Evolutionary conservation across 371 early-diverging fungal species (phyloP), one percentile per base, ranked within the genome.

Genomic region (Dentiscutata heterogama): DNA sequence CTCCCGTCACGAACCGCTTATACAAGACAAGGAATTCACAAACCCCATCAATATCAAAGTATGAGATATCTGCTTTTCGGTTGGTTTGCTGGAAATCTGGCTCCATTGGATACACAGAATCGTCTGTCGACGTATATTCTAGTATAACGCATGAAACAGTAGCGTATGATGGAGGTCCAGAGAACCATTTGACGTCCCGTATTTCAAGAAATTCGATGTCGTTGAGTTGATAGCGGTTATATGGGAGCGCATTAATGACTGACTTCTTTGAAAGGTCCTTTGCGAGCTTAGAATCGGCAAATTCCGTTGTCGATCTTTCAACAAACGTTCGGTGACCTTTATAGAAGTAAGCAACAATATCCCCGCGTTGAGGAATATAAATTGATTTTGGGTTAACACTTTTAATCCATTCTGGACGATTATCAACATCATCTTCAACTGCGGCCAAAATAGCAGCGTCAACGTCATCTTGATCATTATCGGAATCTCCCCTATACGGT

Each of bases 401-500:
- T 22, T n/a, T 42, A 39, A 68, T 68, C 68, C 68, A 68, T 22
- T 68, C 68, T 39, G 68, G 68, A 39, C 68, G 68, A 39, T 31
- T 68, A n/a, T 68, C 68, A 7, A n/a, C 68, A 20, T 68, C 68
- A 10, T n/a, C 39, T 68, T n/a, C n/a, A n/a, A 42, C 13, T 8
- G n/a, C 18, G 5, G 10, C 13, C 27, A 29, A 25, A 25, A 25
- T 14, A 25, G 14, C 64, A 6, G 27, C 11, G 29, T 68, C n/a
- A 2, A 39, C 39, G 39, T 31, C 13, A 68, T 18, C 46, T 20
- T 68, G n/a, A 39, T 68, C n/a, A 46, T 10, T 13, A 11, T 68
- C 68, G 31, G 20, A 11, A 11, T 35, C 39, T n/a, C n/a, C n/a
- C 68, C n/a, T 68, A 68, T 35, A 35, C 20, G 16, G 29, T n/a